phyloP scores from a whole-genome alignment of 768 basidiomycete genomes.

The Trametes gibbosa region DNA sequence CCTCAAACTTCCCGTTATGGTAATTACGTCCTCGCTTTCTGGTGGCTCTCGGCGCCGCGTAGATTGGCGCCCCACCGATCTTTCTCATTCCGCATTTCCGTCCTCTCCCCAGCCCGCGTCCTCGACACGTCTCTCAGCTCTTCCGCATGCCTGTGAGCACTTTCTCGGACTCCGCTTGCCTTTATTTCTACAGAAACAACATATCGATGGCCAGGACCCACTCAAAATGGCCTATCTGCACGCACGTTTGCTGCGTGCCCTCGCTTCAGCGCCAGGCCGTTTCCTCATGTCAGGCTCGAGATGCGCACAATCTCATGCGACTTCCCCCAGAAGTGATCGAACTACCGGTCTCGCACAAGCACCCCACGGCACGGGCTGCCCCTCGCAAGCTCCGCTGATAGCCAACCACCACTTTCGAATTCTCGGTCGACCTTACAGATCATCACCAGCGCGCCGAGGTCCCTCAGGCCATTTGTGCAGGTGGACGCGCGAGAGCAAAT shows the following conservation, averaged over 20 bases:
- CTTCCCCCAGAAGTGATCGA: background rate
- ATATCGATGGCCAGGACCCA: background rate
- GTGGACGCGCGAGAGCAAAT: background rate
- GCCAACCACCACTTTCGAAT: background rate
- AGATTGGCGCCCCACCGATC: slow-evolving; percentile 14
- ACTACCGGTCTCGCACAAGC: background rate
- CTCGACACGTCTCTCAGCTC: background rate
- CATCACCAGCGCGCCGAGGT: background rate
- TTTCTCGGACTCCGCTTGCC: background rate
- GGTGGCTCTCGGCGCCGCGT: background rate
- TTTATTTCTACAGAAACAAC: background rate
- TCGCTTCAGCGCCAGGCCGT: slow-evolving; percentile 17
- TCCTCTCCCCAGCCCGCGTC: background rate
- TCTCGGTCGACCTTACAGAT: background rate
- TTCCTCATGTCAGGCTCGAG: slow-evolving; percentile 8
- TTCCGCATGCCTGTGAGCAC: background rate
- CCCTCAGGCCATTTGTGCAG: background rate
- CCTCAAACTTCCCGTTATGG: slow-evolving; percentile 15
- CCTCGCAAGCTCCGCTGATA: background rate
- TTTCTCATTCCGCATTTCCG: slow-evolving; percentile 5
- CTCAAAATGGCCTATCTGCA: background rate
- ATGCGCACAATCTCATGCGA: background rate
- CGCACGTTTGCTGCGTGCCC: slow-evolving; percentile 12
- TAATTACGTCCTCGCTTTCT: background rate
- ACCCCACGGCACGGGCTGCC: background rate